Conservation (phyloP, 768 basidiomycete species). For the Serendipita sp. region DNA sequence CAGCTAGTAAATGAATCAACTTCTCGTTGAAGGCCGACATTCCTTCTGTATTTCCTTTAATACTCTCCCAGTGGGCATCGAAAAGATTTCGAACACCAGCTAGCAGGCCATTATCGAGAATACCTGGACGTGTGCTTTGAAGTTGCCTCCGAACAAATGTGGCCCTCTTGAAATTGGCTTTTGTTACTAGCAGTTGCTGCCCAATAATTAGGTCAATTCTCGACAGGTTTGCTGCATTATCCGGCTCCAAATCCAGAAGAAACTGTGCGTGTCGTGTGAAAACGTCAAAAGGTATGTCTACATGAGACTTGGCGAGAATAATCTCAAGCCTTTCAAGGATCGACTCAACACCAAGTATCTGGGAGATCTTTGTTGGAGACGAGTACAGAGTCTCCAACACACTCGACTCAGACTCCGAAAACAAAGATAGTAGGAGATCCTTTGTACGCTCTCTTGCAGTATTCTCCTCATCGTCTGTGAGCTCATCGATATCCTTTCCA, state of each 20-base stretch:
- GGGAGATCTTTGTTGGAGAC: constrained; percentile 29
- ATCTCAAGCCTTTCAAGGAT: constrained; percentile 11
- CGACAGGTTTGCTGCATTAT: neutral
- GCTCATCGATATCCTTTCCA: too few species aligned
- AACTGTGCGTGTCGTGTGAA: neutral
- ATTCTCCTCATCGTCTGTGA: too few species aligned
- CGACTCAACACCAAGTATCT: constrained; percentile 15
- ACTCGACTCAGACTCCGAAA: too few species aligned
- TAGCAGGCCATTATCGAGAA: neutral
- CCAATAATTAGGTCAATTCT: neutral
- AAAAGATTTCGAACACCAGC: neutral
- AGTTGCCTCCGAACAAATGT: neutral
- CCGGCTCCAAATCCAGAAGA: neutral
- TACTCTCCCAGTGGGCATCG: neutral
- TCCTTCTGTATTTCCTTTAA: neutral
- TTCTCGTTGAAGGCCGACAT: neutral
- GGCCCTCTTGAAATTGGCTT: neutral
- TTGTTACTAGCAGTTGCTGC: neutral
- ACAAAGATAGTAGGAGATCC: too few species aligned
- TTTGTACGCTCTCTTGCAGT: too few species aligned
- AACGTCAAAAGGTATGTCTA: constrained; percentile 15
- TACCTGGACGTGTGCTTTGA: neutral
- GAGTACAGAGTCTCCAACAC: constrained; percentile 47
- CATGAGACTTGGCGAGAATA: constrained; percentile 24
- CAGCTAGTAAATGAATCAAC: neutral